phyloP scores from a whole-genome alignment of 169 alveolate species.

The Plasmodium fragile region DNA sequence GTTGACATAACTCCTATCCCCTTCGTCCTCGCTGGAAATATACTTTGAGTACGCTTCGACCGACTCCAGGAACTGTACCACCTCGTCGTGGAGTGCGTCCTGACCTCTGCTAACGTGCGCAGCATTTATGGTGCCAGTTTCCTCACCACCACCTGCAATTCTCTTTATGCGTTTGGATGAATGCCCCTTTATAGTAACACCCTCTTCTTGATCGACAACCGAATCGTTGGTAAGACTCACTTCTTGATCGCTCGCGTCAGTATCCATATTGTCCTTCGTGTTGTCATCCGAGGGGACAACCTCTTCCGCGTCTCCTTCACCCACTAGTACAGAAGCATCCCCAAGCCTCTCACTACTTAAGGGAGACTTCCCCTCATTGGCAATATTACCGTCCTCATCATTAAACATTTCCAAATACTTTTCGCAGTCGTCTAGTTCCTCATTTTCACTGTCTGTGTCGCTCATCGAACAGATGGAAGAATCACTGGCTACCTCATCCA shows the following conservation, averaged over 20 bases:
- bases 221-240: background rate
- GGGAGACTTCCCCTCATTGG: background rate
- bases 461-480: slow-evolving; percentile 26
- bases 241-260: background rate
- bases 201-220: background rate
- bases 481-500: background rate
- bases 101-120: background rate
- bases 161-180: background rate
- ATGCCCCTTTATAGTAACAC: background rate
- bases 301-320: background rate
- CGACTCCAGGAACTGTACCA: background rate
- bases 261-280: background rate
- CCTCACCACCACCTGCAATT: background rate
- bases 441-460: slow-evolving; percentile 19
- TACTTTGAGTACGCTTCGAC: slow-evolving; percentile 10
- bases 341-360: background rate
- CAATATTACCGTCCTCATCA: background rate
- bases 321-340: background rate
- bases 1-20: background rate
- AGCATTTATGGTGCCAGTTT: background rate
- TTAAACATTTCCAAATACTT: background rate
- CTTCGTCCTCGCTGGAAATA: slow-evolving; percentile 58
- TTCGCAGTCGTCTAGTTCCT: slow-evolving; percentile 17
- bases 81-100: background rate
- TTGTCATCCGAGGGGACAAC: background rate